These are phyloP conservation scores for Penicillium canariense DNA, from an alignment of 495 filamentous ascomycete genomes.

Conservation along the genomic window DNA sequence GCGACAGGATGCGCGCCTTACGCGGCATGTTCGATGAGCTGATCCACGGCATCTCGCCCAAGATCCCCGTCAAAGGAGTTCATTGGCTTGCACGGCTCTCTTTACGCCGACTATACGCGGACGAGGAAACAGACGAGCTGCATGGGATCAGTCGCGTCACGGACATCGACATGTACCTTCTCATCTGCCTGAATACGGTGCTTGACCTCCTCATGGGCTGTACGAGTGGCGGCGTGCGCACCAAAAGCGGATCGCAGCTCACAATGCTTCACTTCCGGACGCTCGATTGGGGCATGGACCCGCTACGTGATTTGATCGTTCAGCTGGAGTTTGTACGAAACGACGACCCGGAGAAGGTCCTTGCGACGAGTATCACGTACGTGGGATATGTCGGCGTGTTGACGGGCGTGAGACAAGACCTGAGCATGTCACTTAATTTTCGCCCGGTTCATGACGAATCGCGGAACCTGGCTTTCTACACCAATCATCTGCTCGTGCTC, in stretches of 20 bases:
- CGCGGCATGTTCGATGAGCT: conserved; percentile 50
- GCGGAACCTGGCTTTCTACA: conserved; percentile 41
- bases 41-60: conserved; percentile 23
- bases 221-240: conserved; percentile 54
- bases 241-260: conserved; percentile 16
- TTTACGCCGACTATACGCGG: conserved; percentile 48
- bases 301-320: conserved; percentile 54
- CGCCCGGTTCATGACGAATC: conserved; percentile 53
- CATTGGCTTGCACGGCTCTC: conserved; percentile 40
- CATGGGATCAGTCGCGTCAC: conserved; percentile 52
- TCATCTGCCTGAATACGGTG: conserved; percentile 60
- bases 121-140: conserved; percentile 62
- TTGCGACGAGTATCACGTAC: conserved; percentile 61
- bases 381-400: conserved; percentile 62
- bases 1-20: conserved; percentile 37
- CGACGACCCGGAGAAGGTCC: conserved; percentile 31
- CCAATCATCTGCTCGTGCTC: conserved; percentile 54
- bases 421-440: conserved; percentile 65
- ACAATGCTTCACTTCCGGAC: conserved; percentile 64
- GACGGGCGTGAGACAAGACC: conserved; percentile 54
- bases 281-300: conserved; percentile 67
- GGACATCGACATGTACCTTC: conserved; percentile 55
- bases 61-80: conserved; percentile 25
- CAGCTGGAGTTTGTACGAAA: conserved; percentile 54
- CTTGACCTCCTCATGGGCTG: conserved; percentile 66